Evolutionary conservation across 176 grass and related monocot species (phyloP), one percentile per base, ranked within the genome.

Genomic region (Carex cristatella): DNA sequence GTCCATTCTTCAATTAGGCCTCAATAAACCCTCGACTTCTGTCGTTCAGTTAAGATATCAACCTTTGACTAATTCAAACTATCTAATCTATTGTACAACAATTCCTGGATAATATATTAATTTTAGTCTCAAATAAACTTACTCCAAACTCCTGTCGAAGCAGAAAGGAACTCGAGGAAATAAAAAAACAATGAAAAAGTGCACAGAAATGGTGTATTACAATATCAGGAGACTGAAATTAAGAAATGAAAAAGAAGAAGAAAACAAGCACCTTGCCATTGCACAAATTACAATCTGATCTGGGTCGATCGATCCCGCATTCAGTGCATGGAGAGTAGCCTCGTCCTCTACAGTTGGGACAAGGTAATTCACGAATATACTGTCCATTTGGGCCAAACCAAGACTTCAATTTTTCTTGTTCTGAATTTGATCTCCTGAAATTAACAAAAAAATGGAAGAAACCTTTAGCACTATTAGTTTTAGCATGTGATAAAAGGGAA

Each of bases 331-430:
- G 93, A 38, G 92, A 93, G 58, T 98, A 98, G 53, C 95, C 95
- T 79, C 94, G 89, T 59, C 92, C 88, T 84, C 95, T 89, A 57
- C 95, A 98, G 68, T 80, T 89, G 27, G 93, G 95, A 65, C 95
- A 98, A 77, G 95, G 95, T 38, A 98, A 61, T 85, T 98, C 95
- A 0, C 95, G 89, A 63, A 94, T 93, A 57, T 98, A 98, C 58
- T 98, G 95, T 4, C 95, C 95, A 89, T 94, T 94, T 83, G 95
- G 93, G 85, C 91, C 93, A 70, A 98, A 88, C 95, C 95, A 98
- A 16, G 95, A 98, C 61, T 89, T 94, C 31, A 46, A 40, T 35
- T 93, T 98, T 69, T 81, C 82, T 40, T 88, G 11, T 86, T 61
- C 35, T 27, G 86, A 63, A 80, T 79, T n/a, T 54, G 77, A 81